Conservation (phyloP, 2,329 filamentous ascomycete species). For the Fusarium nelsonii region DNA sequence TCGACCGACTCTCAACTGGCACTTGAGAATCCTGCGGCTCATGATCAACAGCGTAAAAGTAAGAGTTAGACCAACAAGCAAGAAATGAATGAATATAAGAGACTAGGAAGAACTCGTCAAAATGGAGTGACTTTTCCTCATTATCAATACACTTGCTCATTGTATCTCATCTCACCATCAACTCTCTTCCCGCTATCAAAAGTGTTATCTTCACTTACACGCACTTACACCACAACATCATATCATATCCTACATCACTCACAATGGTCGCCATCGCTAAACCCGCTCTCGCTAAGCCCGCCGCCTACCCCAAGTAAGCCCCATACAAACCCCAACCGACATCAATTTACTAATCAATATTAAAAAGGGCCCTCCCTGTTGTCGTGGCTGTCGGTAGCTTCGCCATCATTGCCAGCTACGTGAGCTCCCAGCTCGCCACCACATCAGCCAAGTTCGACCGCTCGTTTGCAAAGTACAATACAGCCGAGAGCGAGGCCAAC, state of each 20-base stretch:
- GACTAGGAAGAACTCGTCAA: conserved; percentile 11
- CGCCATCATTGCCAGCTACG: conserved; percentile 50
- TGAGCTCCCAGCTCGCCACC: conserved; percentile 50
- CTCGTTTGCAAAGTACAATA: conserved; percentile 56
- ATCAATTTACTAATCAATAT: neutral
- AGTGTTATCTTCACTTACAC: neutral
- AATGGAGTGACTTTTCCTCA: conserved; percentile 32
- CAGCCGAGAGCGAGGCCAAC: conserved; percentile 53
- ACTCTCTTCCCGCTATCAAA: neutral
- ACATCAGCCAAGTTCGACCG: conserved; percentile 54
- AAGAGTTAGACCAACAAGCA: neutral
- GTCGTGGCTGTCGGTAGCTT: conserved; percentile 41
- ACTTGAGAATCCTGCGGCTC: conserved; percentile 30
- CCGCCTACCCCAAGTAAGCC: conserved; percentile 36
- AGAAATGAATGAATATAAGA: conserved; percentile 28
- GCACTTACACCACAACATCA: conserved; percentile 31
- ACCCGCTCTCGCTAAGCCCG: conserved; percentile 24
- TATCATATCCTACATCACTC: neutral
- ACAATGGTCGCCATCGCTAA: conserved; percentile 38
- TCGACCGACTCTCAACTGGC: conserved; percentile 39
- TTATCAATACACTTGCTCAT: conserved; percentile 18
- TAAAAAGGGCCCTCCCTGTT: conserved; percentile 35
- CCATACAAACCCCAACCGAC: neutral
- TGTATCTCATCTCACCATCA: conserved; percentile 7
- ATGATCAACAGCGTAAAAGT: conserved; percentile 3